phyloP scores from a whole-genome alignment of 75 land plant genomes.

The Azolla pinnata region DNA sequence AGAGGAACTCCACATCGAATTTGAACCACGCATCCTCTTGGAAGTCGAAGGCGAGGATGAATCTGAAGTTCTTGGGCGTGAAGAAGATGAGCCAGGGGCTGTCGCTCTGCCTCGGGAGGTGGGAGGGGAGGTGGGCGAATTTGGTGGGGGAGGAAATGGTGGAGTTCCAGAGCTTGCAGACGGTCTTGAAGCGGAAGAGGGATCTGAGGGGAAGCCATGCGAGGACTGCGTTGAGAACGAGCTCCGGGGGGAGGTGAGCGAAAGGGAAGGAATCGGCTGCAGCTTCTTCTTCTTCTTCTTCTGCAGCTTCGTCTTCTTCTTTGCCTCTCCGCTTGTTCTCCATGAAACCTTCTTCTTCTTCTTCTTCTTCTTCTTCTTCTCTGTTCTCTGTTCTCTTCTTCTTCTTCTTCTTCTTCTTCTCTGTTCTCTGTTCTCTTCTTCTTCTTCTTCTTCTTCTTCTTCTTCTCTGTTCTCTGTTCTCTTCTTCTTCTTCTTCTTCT shows the following conservation, averaged over 20 bases:
- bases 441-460: too few species aligned
- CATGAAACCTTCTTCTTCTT: too few species aligned
- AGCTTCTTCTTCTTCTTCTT: too few species aligned
- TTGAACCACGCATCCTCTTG: background rate
- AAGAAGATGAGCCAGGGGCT: slow-evolving; percentile 8
- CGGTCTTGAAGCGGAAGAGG: slow-evolving; percentile 15
- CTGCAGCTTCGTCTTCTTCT: too few species aligned
- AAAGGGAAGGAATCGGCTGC: too few species aligned
- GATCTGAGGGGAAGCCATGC: slow-evolving; percentile 18
- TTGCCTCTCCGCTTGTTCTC: too few species aligned
- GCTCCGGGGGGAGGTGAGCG: slow-evolving; percentile 14
- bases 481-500: too few species aligned
- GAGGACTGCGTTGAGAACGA: slow-evolving; percentile 11
- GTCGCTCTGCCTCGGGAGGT: background rate
- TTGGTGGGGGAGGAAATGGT: slow-evolving; percentile 14
- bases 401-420: too few species aligned
- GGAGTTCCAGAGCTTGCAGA: slow-evolving; percentile 28
- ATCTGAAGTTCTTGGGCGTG: background rate
- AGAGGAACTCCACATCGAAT: background rate
- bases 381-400: too few species aligned
- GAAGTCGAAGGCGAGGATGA: slow-evolving; percentile 7
- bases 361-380: too few species aligned
- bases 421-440: too few species aligned
- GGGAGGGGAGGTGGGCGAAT: background rate
- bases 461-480: too few species aligned